These are phyloP conservation scores for Allium fistulosum DNA, from an alignment of 106 monocot genomes.

Conservation along the genomic window DNA sequence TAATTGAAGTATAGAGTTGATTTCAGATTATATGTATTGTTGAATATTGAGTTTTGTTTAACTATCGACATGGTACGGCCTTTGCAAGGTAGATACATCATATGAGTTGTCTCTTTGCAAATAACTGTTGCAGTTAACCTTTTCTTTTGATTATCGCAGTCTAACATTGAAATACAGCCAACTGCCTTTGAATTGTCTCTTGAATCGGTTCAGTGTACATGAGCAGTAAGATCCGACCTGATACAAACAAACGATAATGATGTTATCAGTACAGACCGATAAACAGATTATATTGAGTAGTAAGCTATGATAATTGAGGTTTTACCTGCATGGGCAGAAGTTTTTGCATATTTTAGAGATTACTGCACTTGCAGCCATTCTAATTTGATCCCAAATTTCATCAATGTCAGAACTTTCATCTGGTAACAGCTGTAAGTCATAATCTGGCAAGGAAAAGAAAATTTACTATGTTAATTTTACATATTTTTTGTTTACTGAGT, in stretches of 20 bases:
- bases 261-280: not conserved
- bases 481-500: too few relatives aligned
- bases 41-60: too few relatives aligned
- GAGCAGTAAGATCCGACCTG: slow-evolving; percentile 29
- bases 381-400: slow-evolving; percentile 41
- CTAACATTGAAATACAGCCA: too few relatives aligned
- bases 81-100: too few relatives aligned
- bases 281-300: not conserved
- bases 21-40: too few relatives aligned
- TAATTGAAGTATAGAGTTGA: too few relatives aligned
- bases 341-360: slow-evolving; percentile 48
- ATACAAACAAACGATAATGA: not conserved
- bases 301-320: not conserved
- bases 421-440: slow-evolving; percentile 35
- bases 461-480: too few relatives aligned
- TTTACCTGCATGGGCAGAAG: slow-evolving; percentile 49
- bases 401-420: slow-evolving; percentile 17
- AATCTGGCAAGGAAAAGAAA: slow-evolving; percentile 9
- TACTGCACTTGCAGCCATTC: slow-evolving; percentile 29
- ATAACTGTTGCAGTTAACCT: too few relatives aligned
- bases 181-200: too few relatives aligned
- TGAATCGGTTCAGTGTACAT: slow-evolving; percentile 9
- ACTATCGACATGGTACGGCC: too few relatives aligned
- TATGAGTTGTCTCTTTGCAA: too few relatives aligned
- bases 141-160: too few relatives aligned